phyloP scores from a whole-genome alignment of 768 basidiomycete genomes.

The Russula ochroleuca region DNA sequence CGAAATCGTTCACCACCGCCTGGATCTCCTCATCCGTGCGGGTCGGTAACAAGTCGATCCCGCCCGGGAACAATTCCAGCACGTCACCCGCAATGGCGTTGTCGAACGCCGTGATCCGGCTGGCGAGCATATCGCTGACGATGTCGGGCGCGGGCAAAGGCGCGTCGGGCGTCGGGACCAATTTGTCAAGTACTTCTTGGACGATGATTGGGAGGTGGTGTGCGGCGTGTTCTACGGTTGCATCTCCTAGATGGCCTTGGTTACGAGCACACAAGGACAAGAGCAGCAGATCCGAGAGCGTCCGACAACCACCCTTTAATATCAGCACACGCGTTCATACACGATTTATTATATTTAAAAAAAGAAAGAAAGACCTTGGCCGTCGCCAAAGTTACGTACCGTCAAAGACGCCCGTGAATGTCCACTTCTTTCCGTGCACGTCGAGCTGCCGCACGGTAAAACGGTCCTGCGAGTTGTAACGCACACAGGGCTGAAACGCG shows the following conservation, averaged over 20 bases:
- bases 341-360: background rate
- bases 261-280: background rate
- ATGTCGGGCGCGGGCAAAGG: conserved; percentile 33
- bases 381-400: conserved; percentile 32
- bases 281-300: background rate
- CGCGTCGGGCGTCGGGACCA: conserved; percentile 30
- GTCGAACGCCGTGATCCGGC: conserved; percentile 42
- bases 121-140: conserved; percentile 38
- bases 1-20: conserved; percentile 60
- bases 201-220: conserved; percentile 42
- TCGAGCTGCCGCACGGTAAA: conserved; percentile 40
- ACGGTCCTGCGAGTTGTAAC: conserved; percentile 42
- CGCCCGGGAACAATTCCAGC: conserved; percentile 47
- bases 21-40: conserved; percentile 53
- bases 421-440: conserved; percentile 40
- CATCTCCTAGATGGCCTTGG: conserved; percentile 47
- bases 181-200: conserved; percentile 36
- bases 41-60: conserved; percentile 42
- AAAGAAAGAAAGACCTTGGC: background rate
- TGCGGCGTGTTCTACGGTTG: conserved; percentile 45
- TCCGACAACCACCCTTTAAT: background rate
- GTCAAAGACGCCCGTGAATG: conserved; percentile 46
- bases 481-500: conserved; percentile 43
- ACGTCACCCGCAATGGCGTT: conserved; percentile 44
- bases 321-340: background rate